Base-by-base conservation (phyloP, 805 yeast species). In the Yarrowia divulgata region DNA sequence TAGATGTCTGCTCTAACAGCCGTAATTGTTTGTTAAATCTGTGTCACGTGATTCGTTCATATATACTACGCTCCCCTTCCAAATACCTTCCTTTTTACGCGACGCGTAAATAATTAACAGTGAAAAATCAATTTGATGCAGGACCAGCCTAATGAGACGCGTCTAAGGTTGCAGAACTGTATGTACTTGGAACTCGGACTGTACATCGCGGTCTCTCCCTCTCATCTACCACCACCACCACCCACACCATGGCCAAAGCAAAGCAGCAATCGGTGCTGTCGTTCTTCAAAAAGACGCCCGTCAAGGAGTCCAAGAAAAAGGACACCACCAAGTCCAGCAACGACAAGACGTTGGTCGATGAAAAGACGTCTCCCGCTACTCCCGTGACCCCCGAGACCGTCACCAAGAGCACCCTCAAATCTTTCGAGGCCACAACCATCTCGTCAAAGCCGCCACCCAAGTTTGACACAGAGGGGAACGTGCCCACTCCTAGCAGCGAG, bases 251-350 rank as follows among this genome's bases (percentile, higher is more conserved):
- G 68, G 68, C 68, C 8, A 63, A 63, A 48, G 29, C 57, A 23
- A 63, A 63, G 39, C 68, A 63, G 57, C 68, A 63, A 23, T 63
- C 68, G 45, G 57, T 63, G 46, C 48, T 63, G 48, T 48, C 55
- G 14, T 63, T 48, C n/a, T 63, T 63, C 57, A 63, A 63, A 10
- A 63, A 63, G 68, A 48, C 68, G 57, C 57, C 68, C 14, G 68
- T 63, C 9, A 63, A 63, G 45, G 55, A 62, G 55, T 6, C 67
- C 43, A 46, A 45, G 34, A 23, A 52, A 18, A 48, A 63, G 37
- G 57, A 48, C 23, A 14, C 12, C n/a, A 34, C 34, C 14, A 14
- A 48, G 2, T 3, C 50, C 23, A 7, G 12, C 46, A n/a, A 12
- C 23, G 50, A 19, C 32, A 40, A 39, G 34, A 29, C 19, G 18